These are phyloP conservation scores for Platanus orientalis DNA, from an alignment of 164 flowering plant genomes.

Conservation along the genomic window DNA sequence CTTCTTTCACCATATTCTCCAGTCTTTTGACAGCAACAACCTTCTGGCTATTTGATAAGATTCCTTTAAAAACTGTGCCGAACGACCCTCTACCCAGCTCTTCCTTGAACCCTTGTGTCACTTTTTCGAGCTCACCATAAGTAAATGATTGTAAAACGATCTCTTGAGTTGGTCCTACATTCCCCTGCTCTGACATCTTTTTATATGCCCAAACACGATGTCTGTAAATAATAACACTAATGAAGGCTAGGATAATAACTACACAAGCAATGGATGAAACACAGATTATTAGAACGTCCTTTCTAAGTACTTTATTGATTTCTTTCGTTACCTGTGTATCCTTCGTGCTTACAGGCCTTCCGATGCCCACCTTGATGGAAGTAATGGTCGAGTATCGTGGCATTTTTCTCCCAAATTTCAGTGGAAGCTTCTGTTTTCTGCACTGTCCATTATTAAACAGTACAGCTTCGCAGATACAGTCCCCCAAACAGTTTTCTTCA, in stretches of 20 bases:
- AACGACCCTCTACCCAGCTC: slow-evolving; percentile 20
- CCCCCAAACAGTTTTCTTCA: neutral
- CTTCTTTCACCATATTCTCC: slow-evolving; percentile 16
- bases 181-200: neutral
- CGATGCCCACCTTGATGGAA: neutral
- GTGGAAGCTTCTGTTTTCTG: neutral
- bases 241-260: neutral
- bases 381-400: neutral
- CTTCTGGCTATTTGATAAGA: neutral
- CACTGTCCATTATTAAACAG: neutral
- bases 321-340: neutral
- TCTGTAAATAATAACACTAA: slow-evolving; percentile 5
- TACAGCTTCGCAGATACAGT: neutral
- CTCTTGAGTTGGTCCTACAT: slow-evolving; percentile 1
- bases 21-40: slow-evolving; percentile 19
- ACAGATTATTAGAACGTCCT: neutral
- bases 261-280: neutral
- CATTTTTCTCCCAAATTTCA: neutral
- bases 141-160: slow-evolving; percentile 15
- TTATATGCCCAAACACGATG: neutral
- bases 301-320: neutral
- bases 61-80: slow-evolving; percentile 21
- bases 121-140: slow-evolving; percentile 15
- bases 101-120: slow-evolving; percentile 21
- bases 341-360: neutral